phyloP scores from a whole-genome alignment of 2,329 filamentous ascomycete species.

The Gremmenia infestans region DNA sequence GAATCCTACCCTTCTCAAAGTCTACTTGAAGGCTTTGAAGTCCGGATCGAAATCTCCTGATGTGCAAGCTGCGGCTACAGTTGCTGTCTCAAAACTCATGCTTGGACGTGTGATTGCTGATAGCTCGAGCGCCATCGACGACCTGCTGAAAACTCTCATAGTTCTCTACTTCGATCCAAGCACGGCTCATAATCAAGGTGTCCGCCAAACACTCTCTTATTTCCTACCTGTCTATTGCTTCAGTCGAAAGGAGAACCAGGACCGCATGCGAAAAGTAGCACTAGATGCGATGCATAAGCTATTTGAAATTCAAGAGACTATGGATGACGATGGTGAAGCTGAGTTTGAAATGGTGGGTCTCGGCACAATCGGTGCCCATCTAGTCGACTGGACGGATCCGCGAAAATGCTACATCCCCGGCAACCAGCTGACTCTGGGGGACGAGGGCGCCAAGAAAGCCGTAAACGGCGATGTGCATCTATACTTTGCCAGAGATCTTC shows the following conservation, averaged over 20 bases:
- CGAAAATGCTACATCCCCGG: slow-evolving; percentile 62
- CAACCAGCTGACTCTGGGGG: slow-evolving; percentile 37
- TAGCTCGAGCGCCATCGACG: slow-evolving; percentile 51
- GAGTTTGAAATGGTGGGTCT: slow-evolving; percentile 76
- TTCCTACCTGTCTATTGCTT: slow-evolving; percentile 95
- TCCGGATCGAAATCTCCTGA: slow-evolving; percentile 62
- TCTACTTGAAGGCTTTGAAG: slow-evolving; percentile 79
- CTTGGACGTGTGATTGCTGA: slow-evolving; percentile 75
- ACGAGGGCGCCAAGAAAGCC: slow-evolving; percentile 55
- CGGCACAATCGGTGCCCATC: slow-evolving; percentile 70
- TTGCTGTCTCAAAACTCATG: slow-evolving; percentile 80
- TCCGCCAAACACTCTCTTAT: slow-evolving; percentile 84
- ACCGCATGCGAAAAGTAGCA: slow-evolving; percentile 70
- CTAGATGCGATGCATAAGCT: slow-evolving; percentile 72
- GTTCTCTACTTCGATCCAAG: slow-evolving; percentile 87
- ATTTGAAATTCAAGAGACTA: slow-evolving; percentile 64
- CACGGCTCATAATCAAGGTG: slow-evolving; percentile 71
- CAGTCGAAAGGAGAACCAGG: slow-evolving; percentile 74
- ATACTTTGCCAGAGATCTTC: slow-evolving; percentile 68
- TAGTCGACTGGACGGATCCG: slow-evolving; percentile 94
- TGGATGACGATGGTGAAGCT: slow-evolving; percentile 71
- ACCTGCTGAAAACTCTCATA: slow-evolving; percentile 79
- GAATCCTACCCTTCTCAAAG: slow-evolving; percentile 69
- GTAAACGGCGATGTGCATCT: slow-evolving; percentile 77
- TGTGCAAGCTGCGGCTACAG: slow-evolving; percentile 76